Evolutionary conservation across 441 rosid species (phyloP), one percentile per base, ranked within the genome.

Genomic region (Macaranga tanarius): DNA sequence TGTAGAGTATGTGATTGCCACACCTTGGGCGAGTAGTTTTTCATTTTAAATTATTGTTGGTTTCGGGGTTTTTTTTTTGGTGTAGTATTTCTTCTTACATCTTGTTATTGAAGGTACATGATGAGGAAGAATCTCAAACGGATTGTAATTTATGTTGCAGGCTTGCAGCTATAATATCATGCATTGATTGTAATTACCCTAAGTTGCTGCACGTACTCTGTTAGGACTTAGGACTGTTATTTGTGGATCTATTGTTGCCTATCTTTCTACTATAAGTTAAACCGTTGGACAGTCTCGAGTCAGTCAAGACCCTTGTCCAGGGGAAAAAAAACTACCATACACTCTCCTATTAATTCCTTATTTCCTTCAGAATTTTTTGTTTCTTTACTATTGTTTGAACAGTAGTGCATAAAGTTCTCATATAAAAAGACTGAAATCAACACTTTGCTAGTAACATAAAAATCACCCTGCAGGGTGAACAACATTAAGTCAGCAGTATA

Each of bases 1-100:
- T 79, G 76, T 79, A 71, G 75, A 67, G 56, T 62, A 70, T 70
- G 28, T 47, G 62, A 26, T 68, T 28, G 50, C 34, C 57, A 17
- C 23, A 25, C 13, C 40, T 31, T 47, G 23, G 25, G 13, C 25
- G 4, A 67, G n/a, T 38, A 20, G 54, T 34, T 31, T 54, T 55
- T 68, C 25, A 15, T 55, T 55, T 8, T 17, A 69, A 9, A n/a
- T 40, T 56, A 40, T 57, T 40, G n/a, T 20, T 52, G 9, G 54
- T 44, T 59, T 42, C 12, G 25, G 26, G 56, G 25, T 20, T 1
- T 62, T 20, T 0, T 31, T 3, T 25, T 31, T 2, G 38, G 23
- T 67, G n/a, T 19, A 66, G 44, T 5, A 5, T 51, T 52, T 17
- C 1, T 52, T 67, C 16, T 42, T 31, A 3, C 38, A 31, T 31